Evolutionary conservation across 2,329 filamentous ascomycete genomes (phyloP).

Genomic region (Thelonectria discophora): DNA sequence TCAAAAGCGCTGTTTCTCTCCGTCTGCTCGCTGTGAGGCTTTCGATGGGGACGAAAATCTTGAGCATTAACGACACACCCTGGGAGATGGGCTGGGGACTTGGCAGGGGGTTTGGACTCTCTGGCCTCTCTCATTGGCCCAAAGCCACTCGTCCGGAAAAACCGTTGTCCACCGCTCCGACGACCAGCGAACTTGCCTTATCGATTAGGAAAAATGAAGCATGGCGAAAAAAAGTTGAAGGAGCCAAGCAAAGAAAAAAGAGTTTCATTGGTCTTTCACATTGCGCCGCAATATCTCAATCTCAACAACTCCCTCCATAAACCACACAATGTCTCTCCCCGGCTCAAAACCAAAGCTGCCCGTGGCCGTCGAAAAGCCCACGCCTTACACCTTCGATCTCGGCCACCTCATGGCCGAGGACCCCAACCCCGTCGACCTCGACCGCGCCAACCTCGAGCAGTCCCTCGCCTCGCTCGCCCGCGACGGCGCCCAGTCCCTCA

Average conservation of each 20-base stretch:
- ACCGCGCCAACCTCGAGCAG: conserved; percentile 66
- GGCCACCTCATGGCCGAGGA: conserved; percentile 86
- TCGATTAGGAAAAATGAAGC: conserved; percentile 40
- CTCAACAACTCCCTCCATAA: background rate
- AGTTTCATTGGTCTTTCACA: conserved; percentile 6
- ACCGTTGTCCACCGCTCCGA: conserved; percentile 41
- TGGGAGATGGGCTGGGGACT: conserved; percentile 16
- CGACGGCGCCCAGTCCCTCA: conserved; percentile 88
- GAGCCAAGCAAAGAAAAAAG: conserved; percentile 20
- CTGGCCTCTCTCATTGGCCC: conserved; percentile 30
- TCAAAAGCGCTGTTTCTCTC: conserved; percentile 35
- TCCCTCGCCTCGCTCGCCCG: conserved; percentile 79
- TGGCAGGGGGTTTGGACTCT: background rate
- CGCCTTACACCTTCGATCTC: conserved; percentile 93
- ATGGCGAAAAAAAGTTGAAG: conserved; percentile 37
- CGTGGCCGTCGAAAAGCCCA: conserved; percentile 79
- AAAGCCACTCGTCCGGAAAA: conserved; percentile 32
- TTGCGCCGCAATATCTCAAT: background rate
- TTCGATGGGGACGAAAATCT: conserved; percentile 45
- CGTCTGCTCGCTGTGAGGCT: conserved; percentile 35
- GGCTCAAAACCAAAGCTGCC: conserved; percentile 61
- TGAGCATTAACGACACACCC: conserved; percentile 39
- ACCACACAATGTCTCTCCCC: conserved; percentile 47
- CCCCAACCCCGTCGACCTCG: conserved; percentile 78
- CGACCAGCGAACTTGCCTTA: conserved; percentile 32